Evolutionary conservation across 1,284 basidiomycete species (phyloP), one percentile per base, ranked within the genome.

Genomic region (Lentinula novae-zelandiae): DNA sequence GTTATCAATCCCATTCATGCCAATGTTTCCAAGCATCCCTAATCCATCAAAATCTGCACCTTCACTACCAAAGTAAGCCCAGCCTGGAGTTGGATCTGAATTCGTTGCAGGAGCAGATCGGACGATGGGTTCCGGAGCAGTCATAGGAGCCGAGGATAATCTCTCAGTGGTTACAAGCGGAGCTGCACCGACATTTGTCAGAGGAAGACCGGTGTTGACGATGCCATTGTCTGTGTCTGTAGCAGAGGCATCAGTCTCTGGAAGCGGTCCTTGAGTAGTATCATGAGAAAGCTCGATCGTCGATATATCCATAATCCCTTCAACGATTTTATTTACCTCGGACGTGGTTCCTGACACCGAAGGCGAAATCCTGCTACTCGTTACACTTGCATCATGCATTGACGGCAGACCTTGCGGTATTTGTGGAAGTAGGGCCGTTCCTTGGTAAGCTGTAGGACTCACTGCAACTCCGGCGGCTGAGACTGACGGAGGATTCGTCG

Each of bases 401-500:
- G 51, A 51, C 3, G 57, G 57, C n/a, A 58, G 31, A 1, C 57
- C 57, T 33, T 53, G 57, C 5, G 57, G 57, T 17, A 58, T 39
- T 38, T 58, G 57, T 8, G 57, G 57, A 9, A 58, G 44, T 51
- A 20, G 31, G 15, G 48, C 17, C 20, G n/a, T 20, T 2, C 6
- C 46, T 15, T 36, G 44, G 8, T 27, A 20, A 49, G 49, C 36
- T 17, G 22, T 31, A 15, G 51, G 38, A 33, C 57, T 52, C 50
- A 52, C 27, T 34, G 49, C 56, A 49, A 38, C 36, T 15, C 56
- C 52, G 13, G 36, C 40, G 57, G 58, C 57, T 64, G 72, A 42
- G 15, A 53, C 38, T 5, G 50, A 20, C 3, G 66, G 69, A 13
- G 74, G 72, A 62, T 70, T 70, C 15, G 72, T 72, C 46, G 84